Evolutionary conservation across 2,329 filamentous ascomycete species (phyloP), one percentile per base, ranked within the genome.

Genomic region (Kalaharituber pfeilii): DNA sequence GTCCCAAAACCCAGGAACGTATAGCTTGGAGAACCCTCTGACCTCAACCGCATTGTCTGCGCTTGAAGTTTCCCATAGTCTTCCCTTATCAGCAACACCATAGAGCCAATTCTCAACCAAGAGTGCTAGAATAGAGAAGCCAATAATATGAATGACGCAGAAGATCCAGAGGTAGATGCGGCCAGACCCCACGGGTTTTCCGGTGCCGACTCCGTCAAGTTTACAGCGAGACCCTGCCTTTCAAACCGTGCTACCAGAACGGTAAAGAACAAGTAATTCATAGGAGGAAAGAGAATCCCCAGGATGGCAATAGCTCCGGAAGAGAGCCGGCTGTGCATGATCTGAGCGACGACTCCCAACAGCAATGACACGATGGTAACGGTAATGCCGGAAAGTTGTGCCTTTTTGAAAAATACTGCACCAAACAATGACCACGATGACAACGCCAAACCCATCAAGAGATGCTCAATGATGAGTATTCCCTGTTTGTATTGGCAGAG

Each of bases 381-480:
- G 0, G 80, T 79, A 58, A 93, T 89, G 26, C 89, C 88, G 55
- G 84, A 91, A 3, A 95, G 76, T 67, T 95, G 88, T 0, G 88
- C 81, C 65, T 82, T 88, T 62, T 78, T 83, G 72, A 95, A 95
- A 63, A 94, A 83, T 7, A 84, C 78, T 0, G 82, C 86, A 25
- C 83, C 83, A 39, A 94, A 75, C 53, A 94, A 78, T 1, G 86
- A 85, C 66, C 87, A 82, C 44, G 84, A 91, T 0, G 83, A 78
- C 47, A 94, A 71, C 2, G 86, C 77, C 2, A 93, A 70, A 5
- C 88, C 88, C n/a, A 76, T 72, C 2, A 93, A 70, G 44, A 94
- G 69, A 62, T 87, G 82, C 67, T 82, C 86, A 51, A 73, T 67
- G 49, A 76, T 63, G 27, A 72, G 54, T 18, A 75, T 69, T 1